Base-by-base conservation (phyloP, 78 protist species). In the Cavenderia fasciculata region DNA sequence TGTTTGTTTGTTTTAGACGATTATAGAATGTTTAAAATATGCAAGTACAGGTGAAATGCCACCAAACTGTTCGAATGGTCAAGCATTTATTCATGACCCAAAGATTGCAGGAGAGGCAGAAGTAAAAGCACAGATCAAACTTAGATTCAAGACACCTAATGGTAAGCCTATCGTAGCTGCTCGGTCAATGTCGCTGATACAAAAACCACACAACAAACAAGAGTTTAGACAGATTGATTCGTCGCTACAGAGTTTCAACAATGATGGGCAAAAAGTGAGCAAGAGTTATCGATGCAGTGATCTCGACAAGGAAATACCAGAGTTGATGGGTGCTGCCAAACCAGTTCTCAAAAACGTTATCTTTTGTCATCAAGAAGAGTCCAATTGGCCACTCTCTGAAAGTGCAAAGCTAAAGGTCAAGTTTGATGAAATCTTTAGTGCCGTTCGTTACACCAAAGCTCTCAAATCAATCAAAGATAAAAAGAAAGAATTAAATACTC, bases 341-440 rank as follows among this genome's bases (percentile, higher is more conserved):
- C 96, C 99, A 7, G 62, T 98, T 7, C 88, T 98, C 4, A 98
- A 98, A 47, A 86, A 96, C 38, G 99, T 99, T 69, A 93, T 99
- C 25, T 99, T 99, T 87, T 98, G 99, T 78, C 99, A 99, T 70
- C 99, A 99, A 68, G 99, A 99, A 33, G 99, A 98, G 3, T 87
- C 97, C 12, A 85, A 95, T 91, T 99, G 99, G 99, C 98, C 99
- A 0, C 85, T 99, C 29, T 52, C 52, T 7, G 97, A 94, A 1
- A 65, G 96, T 21, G 18, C 51, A 8, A 59, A 57, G 19, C 72
- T 99, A 43, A 99, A 99, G 69, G 61, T 92, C n/a, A 93, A 88
- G 44, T 98, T 99, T 56, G 99, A 99, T 79, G 99, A 94, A 57
- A 99, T 99, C 7, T 99, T 99, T 63, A 86, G 96, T 12, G 85